A percentile compares a stretch with the other conserved stretches of the same genome.
Conservation (phyloP, 805 yeast species). For the Saturnispora serradocipensis region DNA sequence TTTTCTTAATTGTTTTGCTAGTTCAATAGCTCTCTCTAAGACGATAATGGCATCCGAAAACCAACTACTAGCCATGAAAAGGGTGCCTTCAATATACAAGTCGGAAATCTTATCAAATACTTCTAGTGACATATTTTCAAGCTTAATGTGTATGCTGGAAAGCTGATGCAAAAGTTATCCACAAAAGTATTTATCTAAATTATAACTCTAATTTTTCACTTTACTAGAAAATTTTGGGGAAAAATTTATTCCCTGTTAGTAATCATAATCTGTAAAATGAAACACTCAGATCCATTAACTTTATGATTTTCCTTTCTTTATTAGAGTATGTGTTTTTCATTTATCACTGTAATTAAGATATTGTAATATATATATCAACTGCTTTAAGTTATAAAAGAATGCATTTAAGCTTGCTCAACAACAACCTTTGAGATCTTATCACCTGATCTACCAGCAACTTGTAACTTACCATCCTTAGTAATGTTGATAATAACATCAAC, state of each 20-base stretch:
- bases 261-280: no score
- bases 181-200: neutral
- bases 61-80: constrained; percentile 7
- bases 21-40: neutral
- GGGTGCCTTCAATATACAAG: constrained; percentile 3
- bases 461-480: constrained; percentile 55
- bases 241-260: neutral
- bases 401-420: constrained; percentile 23
- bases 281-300: no score
- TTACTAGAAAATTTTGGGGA: neutral
- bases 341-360: neutral
- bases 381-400: neutral
- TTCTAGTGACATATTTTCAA: neutral
- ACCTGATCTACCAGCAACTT: constrained; percentile 53
- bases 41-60: constrained; percentile 4
- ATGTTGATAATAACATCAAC: constrained; percentile 64
- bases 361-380: neutral
- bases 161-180: neutral
- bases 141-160: neutral
- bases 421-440: constrained; percentile 42
- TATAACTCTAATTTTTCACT: neutral
- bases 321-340: neutral
- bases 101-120: constrained; percentile 2
- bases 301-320: no score
- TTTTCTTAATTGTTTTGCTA: neutral